Conservation (phyloP, 2,329 filamentous ascomycete genomes). For the Chrysoporthe deuterocubensis region DNA sequence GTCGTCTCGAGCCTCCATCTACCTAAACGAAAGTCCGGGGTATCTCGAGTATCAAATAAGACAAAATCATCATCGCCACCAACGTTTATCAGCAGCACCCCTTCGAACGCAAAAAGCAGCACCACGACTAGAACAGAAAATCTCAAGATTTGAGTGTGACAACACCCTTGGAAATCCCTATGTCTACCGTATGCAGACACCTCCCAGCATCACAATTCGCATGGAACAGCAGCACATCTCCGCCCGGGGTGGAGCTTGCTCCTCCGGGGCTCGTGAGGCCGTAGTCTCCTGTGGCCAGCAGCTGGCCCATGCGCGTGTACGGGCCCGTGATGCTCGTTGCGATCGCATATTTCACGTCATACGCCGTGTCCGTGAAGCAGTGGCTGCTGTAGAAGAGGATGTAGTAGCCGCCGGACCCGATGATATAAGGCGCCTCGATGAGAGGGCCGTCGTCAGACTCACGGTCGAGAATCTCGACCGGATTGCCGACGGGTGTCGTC, state of each 20-base stretch:
- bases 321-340: constrained; percentile 25
- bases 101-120: not conserved
- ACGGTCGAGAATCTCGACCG: constrained; percentile 52
- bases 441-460: constrained; percentile 54
- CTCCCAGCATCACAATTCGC: constrained; percentile 19
- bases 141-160: constrained; percentile 20
- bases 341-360: constrained; percentile 64
- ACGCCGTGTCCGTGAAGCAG: constrained; percentile 57
- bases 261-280: constrained; percentile 26
- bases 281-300: constrained; percentile 19
- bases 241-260: constrained; percentile 23
- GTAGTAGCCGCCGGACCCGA: constrained; percentile 53
- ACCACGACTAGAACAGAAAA: not conserved
- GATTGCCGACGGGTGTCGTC: constrained; percentile 52
- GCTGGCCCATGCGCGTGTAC: constrained; percentile 21
- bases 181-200: constrained; percentile 26
- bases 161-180: constrained; percentile 19
- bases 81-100: not conserved
- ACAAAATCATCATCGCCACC: not conserved
- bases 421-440: constrained; percentile 63
- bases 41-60: constrained; percentile 12
- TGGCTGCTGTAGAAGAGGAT: constrained; percentile 67
- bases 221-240: constrained; percentile 25
- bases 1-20: not conserved
- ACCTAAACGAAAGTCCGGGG: constrained; percentile 23